phyloP scores from a whole-genome alignment of 1,284 basidiomycete genomes.

The Moesziomyces parantarcticus region DNA sequence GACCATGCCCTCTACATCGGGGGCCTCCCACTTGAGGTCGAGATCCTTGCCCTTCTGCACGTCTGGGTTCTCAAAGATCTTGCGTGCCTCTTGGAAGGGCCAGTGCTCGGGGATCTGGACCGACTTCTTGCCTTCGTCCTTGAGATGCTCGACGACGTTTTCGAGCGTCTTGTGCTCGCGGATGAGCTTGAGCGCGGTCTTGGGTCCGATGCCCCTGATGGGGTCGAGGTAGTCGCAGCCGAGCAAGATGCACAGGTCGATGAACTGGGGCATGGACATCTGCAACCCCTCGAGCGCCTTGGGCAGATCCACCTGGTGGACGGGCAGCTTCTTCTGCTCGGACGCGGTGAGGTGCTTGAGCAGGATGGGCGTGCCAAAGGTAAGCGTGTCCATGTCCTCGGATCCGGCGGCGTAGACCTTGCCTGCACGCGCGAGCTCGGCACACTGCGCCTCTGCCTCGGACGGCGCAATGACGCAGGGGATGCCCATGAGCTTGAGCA shows the following conservation, averaged over 20 bases:
- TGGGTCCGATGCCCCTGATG: constrained; percentile 93
- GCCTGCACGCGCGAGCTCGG: constrained; percentile 92
- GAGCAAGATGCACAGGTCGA: constrained; percentile 94
- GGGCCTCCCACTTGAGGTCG: constrained; percentile 95
- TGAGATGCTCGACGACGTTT: constrained; percentile 82
- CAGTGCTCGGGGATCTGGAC: constrained; percentile 86
- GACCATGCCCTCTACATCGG: constrained; percentile 92
- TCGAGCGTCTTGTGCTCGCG: constrained; percentile 85
- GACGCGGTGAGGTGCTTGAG: constrained; percentile 97
- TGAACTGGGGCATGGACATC: constrained; percentile 94
- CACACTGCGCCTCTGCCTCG: constrained; percentile 98
- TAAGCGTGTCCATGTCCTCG: constrained; percentile 99
- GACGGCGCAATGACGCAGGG: constrained; percentile 87
- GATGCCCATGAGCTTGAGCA: constrained; percentile 95
- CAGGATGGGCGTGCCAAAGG: constrained; percentile 90
- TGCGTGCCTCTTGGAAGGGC: constrained; percentile 95
- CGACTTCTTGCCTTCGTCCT: constrained; percentile 61
- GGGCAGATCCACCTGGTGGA: constrained; percentile 87
- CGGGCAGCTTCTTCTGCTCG: constrained; percentile 98
- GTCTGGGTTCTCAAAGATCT: constrained; percentile 87
- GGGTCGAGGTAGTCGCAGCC: constrained; percentile 99
- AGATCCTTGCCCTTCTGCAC: constrained; percentile 85
- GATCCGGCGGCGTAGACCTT: constrained; percentile 97
- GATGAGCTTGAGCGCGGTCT: constrained; percentile 92
- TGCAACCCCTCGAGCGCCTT: constrained; percentile 86